Evolutionary conservation across 176 grass and related monocot genomes (phyloP), one percentile per base, ranked within the genome.

Genomic region (Raddia distichophylla): DNA sequence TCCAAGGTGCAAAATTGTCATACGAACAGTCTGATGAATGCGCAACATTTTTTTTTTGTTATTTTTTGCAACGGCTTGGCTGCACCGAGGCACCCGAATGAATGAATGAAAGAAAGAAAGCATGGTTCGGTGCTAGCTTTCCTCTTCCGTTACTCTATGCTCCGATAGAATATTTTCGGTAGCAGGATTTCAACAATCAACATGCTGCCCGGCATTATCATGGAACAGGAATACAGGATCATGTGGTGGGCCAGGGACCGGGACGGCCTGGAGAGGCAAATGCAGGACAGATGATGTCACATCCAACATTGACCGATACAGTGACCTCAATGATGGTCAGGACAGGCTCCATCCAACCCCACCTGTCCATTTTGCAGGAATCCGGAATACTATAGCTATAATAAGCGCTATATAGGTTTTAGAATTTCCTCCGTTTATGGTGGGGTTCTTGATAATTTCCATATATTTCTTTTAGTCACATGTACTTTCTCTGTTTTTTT

Each of bases 141-240:
- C 34, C 9, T 9, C 40, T 2, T 4, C 18, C 27, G 37, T 16
- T 10, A 14, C 62, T 69, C 55, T 75, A 49, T 19, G 51, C 32
- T 63, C 3, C 16, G 32, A 66, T 64, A 64, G 43, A 40, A 66
- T 51, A 77, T 42, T 34, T 62, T 7, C 15, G 66, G 56, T 47
- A 54, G 45, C 47, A 56, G 71, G 66, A 33, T 53, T 75, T 47
- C n/a, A 56, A 64, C 74, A 6, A 68, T 47, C n/a, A 56, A 64
- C 74, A 6, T 55, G 86, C 66, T 57, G 74, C 67, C 57, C 8
- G 80, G 59, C 68, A 80, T 89, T 76, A 80, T 76, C 27, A 7
- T 18, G 8, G 17, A 64, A 54, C 86, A 84, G 74, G 27, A 49
- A 83, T 48, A 9, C 18, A 18, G 32, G 86, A 44, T 73, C 76